Percentiles rank a stretch among this genome's conserved stretches.
phyloP scores from a whole-genome alignment of 2,329 filamentous ascomycete genomes.

The Fusarium staphyleae region DNA sequence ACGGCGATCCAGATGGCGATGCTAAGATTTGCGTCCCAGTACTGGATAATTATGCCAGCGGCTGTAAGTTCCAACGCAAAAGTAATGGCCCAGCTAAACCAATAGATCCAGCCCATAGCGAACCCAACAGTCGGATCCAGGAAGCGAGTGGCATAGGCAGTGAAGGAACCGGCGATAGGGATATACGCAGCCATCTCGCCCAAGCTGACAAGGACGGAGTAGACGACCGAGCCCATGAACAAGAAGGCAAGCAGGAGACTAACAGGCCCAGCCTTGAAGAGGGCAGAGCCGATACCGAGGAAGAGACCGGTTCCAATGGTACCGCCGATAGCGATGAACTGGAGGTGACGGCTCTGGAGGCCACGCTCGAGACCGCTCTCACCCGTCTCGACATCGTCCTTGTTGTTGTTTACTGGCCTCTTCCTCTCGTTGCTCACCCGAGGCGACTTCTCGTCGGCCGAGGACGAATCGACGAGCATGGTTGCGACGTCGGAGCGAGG shows the following conservation, averaged over 20 bases:
- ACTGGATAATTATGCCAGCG: slow-evolving; percentile 77
- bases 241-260: slow-evolving; percentile 72
- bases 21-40: slow-evolving; percentile 69
- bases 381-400: slow-evolving; percentile 49
- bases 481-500: background rate
- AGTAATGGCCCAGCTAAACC: slow-evolving; percentile 78
- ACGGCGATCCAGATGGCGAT: slow-evolving; percentile 76
- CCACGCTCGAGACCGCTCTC: slow-evolving; percentile 49
- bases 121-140: slow-evolving; percentile 77
- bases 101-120: slow-evolving; percentile 84
- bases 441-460: slow-evolving; percentile 42
- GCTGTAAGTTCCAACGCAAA: slow-evolving; percentile 77
- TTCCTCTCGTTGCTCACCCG: slow-evolving; percentile 41
- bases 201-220: slow-evolving; percentile 74
- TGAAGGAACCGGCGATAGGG: slow-evolving; percentile 78
- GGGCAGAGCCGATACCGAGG: slow-evolving; percentile 69
- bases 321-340: slow-evolving; percentile 62
- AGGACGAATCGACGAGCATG: slow-evolving; percentile 37
- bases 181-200: slow-evolving; percentile 81
- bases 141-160: slow-evolving; percentile 77
- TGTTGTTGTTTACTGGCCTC: slow-evolving; percentile 18
- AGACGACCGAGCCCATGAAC: slow-evolving; percentile 76
- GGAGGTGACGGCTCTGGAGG: slow-evolving; percentile 52
- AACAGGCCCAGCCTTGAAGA: slow-evolving; percentile 69
- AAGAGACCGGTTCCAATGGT: slow-evolving; percentile 79